Conservation (phyloP, 1,284 basidiomycete genomes). For the Tilletia setariae region DNA sequence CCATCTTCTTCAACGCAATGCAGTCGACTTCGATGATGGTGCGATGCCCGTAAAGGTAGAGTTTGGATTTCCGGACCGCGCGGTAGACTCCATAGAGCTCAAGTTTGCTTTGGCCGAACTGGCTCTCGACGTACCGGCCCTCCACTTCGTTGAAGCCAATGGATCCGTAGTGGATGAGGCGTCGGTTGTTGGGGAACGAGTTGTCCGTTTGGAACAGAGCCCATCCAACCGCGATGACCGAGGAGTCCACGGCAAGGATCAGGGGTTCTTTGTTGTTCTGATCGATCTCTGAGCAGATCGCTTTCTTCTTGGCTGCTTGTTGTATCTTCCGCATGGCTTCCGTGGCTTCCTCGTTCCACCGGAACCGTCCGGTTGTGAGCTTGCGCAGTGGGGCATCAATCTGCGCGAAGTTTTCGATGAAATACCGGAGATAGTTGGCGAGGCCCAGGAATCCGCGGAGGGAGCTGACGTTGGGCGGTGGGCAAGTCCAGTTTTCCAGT, state of each 20-base stretch:
- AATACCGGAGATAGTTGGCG: background rate
- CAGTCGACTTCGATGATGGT: background rate
- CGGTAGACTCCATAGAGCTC: background rate
- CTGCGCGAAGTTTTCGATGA: too few species aligned
- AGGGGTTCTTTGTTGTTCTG: background rate
- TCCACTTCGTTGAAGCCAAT: background rate
- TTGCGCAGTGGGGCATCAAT: too few species aligned
- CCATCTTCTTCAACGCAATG: background rate
- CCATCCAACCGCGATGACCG: background rate
- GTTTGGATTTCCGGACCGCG: background rate
- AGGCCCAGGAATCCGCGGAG: background rate
- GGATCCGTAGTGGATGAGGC: background rate
- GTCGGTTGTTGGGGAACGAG: background rate
- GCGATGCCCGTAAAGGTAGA: too few species aligned
- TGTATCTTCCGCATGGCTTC: too few species aligned
- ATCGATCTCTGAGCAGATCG: too few species aligned
- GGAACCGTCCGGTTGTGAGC: too few species aligned
- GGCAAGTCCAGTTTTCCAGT: background rate
- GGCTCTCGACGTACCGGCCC: slow-evolving; percentile 8
- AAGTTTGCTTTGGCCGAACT: background rate
- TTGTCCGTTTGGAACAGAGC: too few species aligned
- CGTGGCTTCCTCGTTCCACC: too few species aligned
- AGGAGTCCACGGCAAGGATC: background rate
- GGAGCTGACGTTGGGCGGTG: background rate
- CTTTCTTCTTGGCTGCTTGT: too few species aligned